Conservation (phyloP, 305 asterid species). For the Rubia occidens region DNA sequence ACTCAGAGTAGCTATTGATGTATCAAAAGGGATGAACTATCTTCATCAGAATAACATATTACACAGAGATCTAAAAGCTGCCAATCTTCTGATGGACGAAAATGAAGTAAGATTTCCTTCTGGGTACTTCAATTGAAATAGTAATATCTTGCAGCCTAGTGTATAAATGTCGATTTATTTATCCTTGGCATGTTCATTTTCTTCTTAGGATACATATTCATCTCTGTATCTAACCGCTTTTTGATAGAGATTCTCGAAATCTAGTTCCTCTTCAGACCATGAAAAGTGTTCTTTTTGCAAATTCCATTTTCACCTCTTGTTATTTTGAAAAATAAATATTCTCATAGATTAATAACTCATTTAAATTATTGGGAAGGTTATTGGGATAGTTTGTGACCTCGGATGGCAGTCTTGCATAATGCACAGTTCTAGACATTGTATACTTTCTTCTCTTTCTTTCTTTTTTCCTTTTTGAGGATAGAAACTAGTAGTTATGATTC, state of each 20-base stretch:
- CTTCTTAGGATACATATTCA: background rate
- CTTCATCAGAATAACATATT: slow-evolving; percentile 91
- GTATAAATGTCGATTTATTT: background rate
- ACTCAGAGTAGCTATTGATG: slow-evolving; percentile 86
- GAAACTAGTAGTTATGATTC: slow-evolving; percentile 3
- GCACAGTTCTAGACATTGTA: background rate
- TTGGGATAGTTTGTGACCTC: no score
- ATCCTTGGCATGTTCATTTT: background rate
- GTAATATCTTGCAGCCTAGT: background rate
- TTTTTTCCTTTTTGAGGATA: background rate
- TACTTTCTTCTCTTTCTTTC: background rate
- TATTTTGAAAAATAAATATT: background rate
- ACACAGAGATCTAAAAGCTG: slow-evolving; percentile 94
- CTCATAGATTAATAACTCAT: background rate
- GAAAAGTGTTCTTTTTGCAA: background rate
- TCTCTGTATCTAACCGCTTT: background rate
- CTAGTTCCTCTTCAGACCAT: background rate
- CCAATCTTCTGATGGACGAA: slow-evolving; percentile 91
- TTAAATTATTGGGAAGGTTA: background rate
- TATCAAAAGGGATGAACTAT: slow-evolving; percentile 90
- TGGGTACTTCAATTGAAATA: background rate
- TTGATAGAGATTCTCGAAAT: background rate
- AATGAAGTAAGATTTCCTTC: slow-evolving; percentile 53
- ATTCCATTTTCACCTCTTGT: background rate
- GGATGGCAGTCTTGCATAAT: no score